A percentile compares a stretch with the other conserved stretches of the same genome.
Conservation (phyloP, 305 asterid species). For the Fraxinus floribunda region DNA sequence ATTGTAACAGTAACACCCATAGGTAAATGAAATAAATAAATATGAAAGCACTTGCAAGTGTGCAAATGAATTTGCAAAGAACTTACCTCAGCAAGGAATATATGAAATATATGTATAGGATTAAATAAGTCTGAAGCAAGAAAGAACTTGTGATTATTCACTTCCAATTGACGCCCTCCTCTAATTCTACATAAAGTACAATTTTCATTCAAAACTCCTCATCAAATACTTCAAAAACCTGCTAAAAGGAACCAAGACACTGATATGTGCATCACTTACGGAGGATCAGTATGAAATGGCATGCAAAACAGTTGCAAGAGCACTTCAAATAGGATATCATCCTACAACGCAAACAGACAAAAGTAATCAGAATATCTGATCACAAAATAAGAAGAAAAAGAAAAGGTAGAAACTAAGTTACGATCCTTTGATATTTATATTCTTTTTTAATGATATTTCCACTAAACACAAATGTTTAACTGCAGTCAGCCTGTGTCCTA, state of each 20-base stretch:
- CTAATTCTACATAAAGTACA: conserved; percentile 39
- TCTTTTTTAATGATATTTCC: background rate
- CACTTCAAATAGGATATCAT: conserved; percentile 79
- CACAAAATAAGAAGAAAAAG: background rate
- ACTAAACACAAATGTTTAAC: background rate
- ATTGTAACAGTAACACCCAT: background rate
- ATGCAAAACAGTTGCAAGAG: conserved; percentile 65
- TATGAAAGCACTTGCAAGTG: conserved; percentile 1
- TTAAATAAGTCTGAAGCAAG: conserved; percentile 61
- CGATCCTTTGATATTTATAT: background rate
- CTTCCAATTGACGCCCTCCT: conserved; percentile 29
- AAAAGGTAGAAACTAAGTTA: background rate
- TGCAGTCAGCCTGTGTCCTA: background rate
- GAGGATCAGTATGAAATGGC: conserved; percentile 40
- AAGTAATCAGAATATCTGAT: conserved; percentile 13
- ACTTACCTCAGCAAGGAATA: conserved; percentile 80
- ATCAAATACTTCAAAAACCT: conserved; percentile 16
- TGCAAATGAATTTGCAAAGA: conserved; percentile 7
- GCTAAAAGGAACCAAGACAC: conserved; percentile 13
- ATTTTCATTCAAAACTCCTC: conserved; percentile 14
- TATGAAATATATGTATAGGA: conserved; percentile 72
- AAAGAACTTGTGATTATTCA: conserved; percentile 29
- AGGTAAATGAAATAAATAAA: conserved; percentile 8
- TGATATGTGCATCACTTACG: conserved; percentile 40
- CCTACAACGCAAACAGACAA: conserved; percentile 47